A percentile compares a stretch with the other conserved stretches of the same genome.
Conservation (phyloP, 2,329 filamentous ascomycete species). For the Penicillium brasilianum region DNA sequence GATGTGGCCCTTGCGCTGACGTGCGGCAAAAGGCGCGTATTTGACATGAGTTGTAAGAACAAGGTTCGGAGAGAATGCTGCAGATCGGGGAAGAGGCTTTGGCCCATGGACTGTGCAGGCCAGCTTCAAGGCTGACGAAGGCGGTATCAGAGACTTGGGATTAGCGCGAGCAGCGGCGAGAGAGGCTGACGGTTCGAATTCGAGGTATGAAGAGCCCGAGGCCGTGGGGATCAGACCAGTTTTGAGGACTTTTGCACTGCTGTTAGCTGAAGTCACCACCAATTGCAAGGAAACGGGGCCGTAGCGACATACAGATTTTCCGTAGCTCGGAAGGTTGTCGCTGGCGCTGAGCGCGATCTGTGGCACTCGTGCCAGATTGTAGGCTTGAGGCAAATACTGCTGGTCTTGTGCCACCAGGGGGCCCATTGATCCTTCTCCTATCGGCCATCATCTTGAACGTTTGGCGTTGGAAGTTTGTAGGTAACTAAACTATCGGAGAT, state of each 20-base stretch:
- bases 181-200: conserved; percentile 57
- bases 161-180: conserved; percentile 50
- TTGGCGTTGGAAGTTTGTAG: conserved; percentile 11
- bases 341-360: conserved; percentile 57
- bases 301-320: conserved; percentile 75
- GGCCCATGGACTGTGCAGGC: conserved; percentile 93
- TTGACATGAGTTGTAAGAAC: conserved; percentile 93
- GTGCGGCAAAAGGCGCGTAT: conserved; percentile 91
- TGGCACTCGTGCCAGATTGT: conserved; percentile 54
- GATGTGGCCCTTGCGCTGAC: conserved; percentile 80
- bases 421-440: conserved; percentile 87
- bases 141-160: conserved; percentile 55
- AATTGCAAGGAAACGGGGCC: not conserved
- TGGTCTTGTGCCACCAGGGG: conserved; percentile 74
- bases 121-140: conserved; percentile 78
- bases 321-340: conserved; percentile 74
- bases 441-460: conserved; percentile 68
- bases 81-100: conserved; percentile 84
- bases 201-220: conserved; percentile 79
- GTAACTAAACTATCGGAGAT: conserved; percentile 6
- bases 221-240: conserved; percentile 92
- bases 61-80: conserved; percentile 89
- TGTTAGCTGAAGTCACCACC: conserved; percentile 24
- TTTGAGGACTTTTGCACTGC: conserved; percentile 69
- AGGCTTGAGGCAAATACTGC: conserved; percentile 66